phyloP scores from a whole-genome alignment of 129 eudicot species.

The Glebionis coronaria region DNA sequence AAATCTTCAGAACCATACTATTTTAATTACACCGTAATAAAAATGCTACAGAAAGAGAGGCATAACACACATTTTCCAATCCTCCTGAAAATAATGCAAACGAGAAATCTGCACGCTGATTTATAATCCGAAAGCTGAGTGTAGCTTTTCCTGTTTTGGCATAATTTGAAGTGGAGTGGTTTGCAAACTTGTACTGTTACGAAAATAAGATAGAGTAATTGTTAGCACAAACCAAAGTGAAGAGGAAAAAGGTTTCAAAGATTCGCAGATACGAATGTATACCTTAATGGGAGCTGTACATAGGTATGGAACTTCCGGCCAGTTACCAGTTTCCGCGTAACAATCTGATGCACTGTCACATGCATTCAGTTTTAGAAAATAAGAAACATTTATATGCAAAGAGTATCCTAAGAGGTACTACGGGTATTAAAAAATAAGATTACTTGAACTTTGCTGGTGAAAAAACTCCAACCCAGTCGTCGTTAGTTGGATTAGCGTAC shows the following conservation, averaged over 20 bases:
- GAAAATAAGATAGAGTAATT: not conserved
- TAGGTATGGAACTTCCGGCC: conserved; percentile 57
- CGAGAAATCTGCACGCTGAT: conserved; percentile 76
- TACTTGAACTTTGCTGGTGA: conserved; percentile 88
- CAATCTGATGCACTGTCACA: conserved; percentile 59
- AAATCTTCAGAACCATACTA: not conserved
- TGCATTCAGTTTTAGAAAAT: too few relatives aligned
- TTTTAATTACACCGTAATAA: not conserved
- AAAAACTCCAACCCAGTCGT: conserved; percentile 88
- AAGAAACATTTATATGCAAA: too few relatives aligned
- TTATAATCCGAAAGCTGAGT: conserved; percentile 52
- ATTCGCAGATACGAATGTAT: not conserved
- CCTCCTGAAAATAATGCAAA: conserved; percentile 82
- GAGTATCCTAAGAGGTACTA: not conserved
- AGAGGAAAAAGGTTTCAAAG: too few relatives aligned
- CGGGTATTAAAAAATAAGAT: not conserved
- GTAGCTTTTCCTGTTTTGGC: conserved; percentile 54
- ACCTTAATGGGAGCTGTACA: conserved; percentile 86
- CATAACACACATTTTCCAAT: conserved; percentile 44
- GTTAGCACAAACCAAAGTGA: not conserved
- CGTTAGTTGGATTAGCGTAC: conserved; percentile 48
- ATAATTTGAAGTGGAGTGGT: conserved; percentile 41
- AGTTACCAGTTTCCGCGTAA: conserved; percentile 33
- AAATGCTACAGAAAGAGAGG: conserved; percentile 5
- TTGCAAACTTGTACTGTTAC: conserved; percentile 65